Evolutionary conservation across 192 early-diverging fungal species (phyloP).

Genomic region (Linnemannia hyalina): DNA sequence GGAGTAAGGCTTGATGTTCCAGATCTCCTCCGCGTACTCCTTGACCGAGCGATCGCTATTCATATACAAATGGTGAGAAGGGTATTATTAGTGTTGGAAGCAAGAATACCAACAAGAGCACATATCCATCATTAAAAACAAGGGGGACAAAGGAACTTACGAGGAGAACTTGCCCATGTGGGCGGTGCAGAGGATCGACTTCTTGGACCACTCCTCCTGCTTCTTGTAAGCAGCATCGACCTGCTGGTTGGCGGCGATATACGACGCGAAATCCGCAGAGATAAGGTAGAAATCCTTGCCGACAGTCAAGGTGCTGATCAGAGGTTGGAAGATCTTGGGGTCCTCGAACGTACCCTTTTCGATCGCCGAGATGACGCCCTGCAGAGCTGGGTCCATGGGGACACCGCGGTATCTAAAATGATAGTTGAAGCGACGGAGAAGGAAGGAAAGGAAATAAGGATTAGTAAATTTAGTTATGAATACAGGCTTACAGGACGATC

Average conservation of each 20-base stretch:
- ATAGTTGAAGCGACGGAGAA: not conserved
- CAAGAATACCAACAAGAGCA: not conserved
- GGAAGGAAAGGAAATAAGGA: not conserved
- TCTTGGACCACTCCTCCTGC: conserved; percentile 86
- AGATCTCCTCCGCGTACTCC: conserved; percentile 95
- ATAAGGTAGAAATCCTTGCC: conserved; percentile 92
- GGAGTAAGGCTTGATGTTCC: conserved; percentile 79
- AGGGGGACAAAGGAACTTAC: conserved; percentile 23
- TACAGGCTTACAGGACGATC: not conserved
- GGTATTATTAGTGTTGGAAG: not conserved
- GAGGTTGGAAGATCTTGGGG: conserved; percentile 78
- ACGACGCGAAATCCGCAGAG: conserved; percentile 89
- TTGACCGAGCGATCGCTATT: conserved; percentile 82
- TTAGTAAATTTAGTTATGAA: not conserved
- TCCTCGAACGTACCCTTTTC: conserved; percentile 88
- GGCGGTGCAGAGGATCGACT: conserved; percentile 90
- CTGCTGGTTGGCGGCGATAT: conserved; percentile 80
- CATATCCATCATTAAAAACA: not conserved
- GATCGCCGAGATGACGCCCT: conserved; percentile 85
- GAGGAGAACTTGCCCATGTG: conserved; percentile 96
- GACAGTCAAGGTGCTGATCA: conserved; percentile 84
- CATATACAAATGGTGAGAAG: not conserved
- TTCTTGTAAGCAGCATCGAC: conserved; percentile 92
- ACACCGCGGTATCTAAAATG: conserved; percentile 74
- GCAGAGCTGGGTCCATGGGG: conserved; percentile 83